phyloP scores from a whole-genome alignment of 345 rosid species.

The Psidium guajava region DNA sequence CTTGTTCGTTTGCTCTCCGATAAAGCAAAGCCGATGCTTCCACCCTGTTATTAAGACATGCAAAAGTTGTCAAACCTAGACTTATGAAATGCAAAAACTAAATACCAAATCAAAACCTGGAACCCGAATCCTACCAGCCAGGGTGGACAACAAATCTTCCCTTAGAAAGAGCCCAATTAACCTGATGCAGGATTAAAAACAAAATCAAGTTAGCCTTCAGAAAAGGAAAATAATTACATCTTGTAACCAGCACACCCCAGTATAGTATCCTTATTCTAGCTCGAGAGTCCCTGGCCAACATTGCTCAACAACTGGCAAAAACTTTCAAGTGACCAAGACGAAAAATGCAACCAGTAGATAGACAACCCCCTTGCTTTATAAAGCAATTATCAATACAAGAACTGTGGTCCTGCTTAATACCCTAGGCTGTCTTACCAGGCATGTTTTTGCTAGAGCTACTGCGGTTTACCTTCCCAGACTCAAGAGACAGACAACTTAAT shows the following conservation, averaged over 20 bases:
- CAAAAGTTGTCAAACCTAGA: neutral
- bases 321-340: neutral
- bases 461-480: neutral
- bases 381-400: neutral
- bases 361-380: neutral
- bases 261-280: neutral
- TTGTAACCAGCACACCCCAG: neutral
- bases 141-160: conserved; percentile 90
- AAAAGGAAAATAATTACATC: neutral
- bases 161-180: conserved; percentile 75
- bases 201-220: neutral
- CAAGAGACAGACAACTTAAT: neutral
- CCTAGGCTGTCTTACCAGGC: neutral
- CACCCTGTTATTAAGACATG: conserved; percentile 55
- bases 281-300: neutral
- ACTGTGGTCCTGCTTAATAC: neutral
- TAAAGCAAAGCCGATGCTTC: conserved; percentile 98
- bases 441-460: neutral
- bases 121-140: conserved; percentile 64
- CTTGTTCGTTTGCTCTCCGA: conserved; percentile 84
- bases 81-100: neutral
- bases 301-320: neutral
- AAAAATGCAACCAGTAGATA: neutral
- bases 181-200: conserved; percentile 35
- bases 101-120: neutral